Conservation (phyloP, 164 flowering plant genomes). For the Saururus chinensis region DNA sequence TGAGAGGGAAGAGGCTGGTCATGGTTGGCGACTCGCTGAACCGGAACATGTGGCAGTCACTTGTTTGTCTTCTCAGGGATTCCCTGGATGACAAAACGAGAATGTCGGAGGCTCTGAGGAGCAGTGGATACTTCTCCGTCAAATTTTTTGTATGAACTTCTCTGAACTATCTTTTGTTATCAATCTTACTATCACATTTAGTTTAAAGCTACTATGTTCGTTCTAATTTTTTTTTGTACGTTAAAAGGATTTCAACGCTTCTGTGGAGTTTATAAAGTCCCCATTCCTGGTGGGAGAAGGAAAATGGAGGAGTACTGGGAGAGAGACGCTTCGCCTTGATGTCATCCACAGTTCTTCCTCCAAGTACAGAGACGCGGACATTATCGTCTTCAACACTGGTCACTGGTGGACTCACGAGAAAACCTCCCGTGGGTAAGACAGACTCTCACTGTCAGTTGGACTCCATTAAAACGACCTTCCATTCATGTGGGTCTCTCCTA, state of each 20-base stretch:
- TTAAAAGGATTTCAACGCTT: not conserved
- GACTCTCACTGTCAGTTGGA: no score
- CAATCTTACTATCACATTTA: not conserved
- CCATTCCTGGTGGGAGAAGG: constrained; percentile 46
- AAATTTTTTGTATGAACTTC: not conserved
- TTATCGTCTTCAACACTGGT: constrained; percentile 82
- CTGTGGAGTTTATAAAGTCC: not conserved
- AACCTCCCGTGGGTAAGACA: constrained; percentile 34
- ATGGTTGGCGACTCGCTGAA: constrained; percentile 47
- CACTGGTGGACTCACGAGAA: constrained; percentile 99
- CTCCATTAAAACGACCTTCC: no score
- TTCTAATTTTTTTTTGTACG: not conserved
- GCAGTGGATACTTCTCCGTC: constrained; percentile 16
- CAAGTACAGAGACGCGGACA: constrained; percentile 61
- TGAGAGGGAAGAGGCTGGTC: constrained; percentile 38
- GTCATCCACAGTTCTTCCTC: constrained; percentile 40
- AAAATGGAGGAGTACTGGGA: no score
- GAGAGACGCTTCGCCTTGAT: constrained; percentile 81
- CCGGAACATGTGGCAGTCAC: constrained; percentile 57
- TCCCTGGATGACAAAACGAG: constrained; percentile 21
- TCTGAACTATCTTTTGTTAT: no score
- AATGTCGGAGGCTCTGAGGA: constrained; percentile 34
- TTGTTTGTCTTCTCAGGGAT: constrained; percentile 34
- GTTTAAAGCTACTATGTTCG: no score
- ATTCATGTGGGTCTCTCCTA: not conserved